A percentile compares a stretch with the other conserved stretches of the same genome.
phyloP scores from a whole-genome alignment of 345 rosid genomes.

The Aquilaria malaccensis region DNA sequence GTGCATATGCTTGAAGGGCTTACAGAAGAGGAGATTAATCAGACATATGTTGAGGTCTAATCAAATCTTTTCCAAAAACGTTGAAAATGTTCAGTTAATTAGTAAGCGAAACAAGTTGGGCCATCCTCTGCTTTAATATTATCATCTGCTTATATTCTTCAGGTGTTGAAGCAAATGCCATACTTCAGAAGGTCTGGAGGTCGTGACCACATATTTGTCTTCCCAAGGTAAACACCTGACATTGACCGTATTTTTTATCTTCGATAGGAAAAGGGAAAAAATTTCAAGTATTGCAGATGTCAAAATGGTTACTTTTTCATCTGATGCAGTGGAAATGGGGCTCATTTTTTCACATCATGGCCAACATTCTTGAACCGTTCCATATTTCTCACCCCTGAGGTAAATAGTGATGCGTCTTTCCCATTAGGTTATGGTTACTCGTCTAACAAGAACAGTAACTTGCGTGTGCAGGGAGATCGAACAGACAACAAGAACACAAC shows the following conservation, averaged over 20 bases:
- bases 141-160: neutral
- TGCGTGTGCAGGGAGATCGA: constrained; percentile 66
- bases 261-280: neutral
- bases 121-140: too few species aligned
- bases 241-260: neutral
- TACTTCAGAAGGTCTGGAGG: constrained; percentile 87
- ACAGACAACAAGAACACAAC: constrained; percentile 79
- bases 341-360: constrained; percentile 81
- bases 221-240: constrained; percentile 59
- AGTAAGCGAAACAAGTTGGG: neutral
- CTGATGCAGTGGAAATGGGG: constrained; percentile 53
- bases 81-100: neutral
- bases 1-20: constrained; percentile 42
- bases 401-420: constrained; percentile 14
- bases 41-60: constrained; percentile 31
- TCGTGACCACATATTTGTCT: constrained; percentile 87
- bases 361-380: constrained; percentile 65
- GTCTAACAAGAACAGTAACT: too few species aligned
- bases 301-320: neutral
- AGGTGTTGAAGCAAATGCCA: constrained; percentile 90
- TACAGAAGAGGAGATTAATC: constrained; percentile 34
- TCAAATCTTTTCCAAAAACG: too few species aligned
- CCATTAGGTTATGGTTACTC: too few species aligned
- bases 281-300: too few species aligned
- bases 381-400: constrained; percentile 81